A percentile compares a stretch with the other conserved stretches of the same genome.
These are phyloP conservation scores for Cladosporium oxysporum DNA, from an alignment of 2,329 filamentous ascomycete genomes.

Conservation along the genomic window DNA sequence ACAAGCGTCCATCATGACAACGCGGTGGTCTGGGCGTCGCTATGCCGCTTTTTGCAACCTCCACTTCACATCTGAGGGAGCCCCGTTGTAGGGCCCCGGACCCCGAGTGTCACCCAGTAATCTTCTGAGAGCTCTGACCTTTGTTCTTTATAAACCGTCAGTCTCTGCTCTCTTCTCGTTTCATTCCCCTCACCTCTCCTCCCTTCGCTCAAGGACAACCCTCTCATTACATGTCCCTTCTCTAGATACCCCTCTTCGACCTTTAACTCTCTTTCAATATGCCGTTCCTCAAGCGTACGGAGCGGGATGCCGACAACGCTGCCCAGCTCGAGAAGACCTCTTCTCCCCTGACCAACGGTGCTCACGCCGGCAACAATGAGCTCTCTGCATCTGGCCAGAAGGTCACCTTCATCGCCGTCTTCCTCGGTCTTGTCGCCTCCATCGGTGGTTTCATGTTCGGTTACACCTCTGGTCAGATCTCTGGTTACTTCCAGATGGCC, in stretches of 20 bases:
- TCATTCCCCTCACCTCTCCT: slow-evolving; percentile 19
- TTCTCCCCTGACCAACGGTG: slow-evolving; percentile 21
- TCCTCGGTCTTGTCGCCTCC: slow-evolving; percentile 59
- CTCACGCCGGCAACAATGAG: slow-evolving; percentile 20
- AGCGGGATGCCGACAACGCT: slow-evolving; percentile 35
- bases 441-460: slow-evolving; percentile 62
- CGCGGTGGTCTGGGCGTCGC: slow-evolving; percentile 16
- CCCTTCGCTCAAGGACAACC: slow-evolving; percentile 11
- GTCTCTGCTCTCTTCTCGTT: slow-evolving; percentile 11
- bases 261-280: slow-evolving; percentile 25
- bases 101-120: slow-evolving; percentile 18
- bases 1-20: slow-evolving; percentile 12
- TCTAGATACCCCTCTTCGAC: slow-evolving; percentile 16
- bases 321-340: slow-evolving; percentile 35
- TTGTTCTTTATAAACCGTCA: slow-evolving; percentile 16
- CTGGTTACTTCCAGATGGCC: slow-evolving; percentile 44
- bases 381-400: slow-evolving; percentile 28
- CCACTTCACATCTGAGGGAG: slow-evolving; percentile 20
- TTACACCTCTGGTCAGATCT: slow-evolving; percentile 64
- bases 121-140: slow-evolving; percentile 16
- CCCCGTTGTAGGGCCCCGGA: slow-evolving; percentile 19
- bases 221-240: slow-evolving; percentile 15
- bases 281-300: slow-evolving; percentile 38
- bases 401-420: slow-evolving; percentile 41
- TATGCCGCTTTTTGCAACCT: slow-evolving; percentile 13